phyloP scores from a whole-genome alignment of 495 filamentous ascomycete species.

The Neurospora sp. region DNA sequence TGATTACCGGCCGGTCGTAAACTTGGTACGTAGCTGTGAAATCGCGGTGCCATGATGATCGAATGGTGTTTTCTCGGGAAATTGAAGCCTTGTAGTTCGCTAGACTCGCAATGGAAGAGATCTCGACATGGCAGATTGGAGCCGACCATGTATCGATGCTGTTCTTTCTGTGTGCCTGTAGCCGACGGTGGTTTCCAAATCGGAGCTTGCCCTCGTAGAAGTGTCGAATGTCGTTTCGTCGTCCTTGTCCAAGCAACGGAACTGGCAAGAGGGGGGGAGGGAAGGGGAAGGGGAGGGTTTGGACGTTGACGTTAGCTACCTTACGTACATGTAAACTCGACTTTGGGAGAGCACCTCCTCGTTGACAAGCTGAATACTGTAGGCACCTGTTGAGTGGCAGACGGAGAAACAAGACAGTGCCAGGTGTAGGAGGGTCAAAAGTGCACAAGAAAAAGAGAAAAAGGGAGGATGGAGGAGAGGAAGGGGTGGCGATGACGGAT shows the following conservation, averaged over 20 bases:
- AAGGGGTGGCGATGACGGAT: slow-evolving; percentile 13
- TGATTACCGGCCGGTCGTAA: not conserved
- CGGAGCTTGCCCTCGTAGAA: not conserved
- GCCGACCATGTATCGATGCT: not conserved
- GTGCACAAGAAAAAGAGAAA: slow-evolving; percentile 17
- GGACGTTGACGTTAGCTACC: slow-evolving; percentile 3
- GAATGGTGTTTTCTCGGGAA: not conserved
- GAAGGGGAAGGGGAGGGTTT: not conserved
- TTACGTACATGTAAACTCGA: slow-evolving; percentile 15
- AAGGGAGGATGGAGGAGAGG: slow-evolving; percentile 4
- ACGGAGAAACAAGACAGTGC: slow-evolving; percentile 6
- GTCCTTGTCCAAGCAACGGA: not conserved
- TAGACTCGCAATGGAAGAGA: not conserved
- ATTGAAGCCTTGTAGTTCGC: not conserved
- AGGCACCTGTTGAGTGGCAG: not conserved
- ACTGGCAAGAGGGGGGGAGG: not conserved
- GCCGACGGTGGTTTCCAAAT: not conserved
- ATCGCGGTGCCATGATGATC: not conserved
- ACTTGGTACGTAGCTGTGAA: not conserved
- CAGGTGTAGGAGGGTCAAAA: slow-evolving; percentile 9
- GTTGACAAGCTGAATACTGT: slow-evolving; percentile 8
- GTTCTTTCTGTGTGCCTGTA: not conserved
- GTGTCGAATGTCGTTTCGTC: not conserved
- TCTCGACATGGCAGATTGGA: not conserved
- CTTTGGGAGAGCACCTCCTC: slow-evolving; percentile 8